Base-by-base conservation (phyloP, 2,329 filamentous ascomycete genomes). In the Apiospora kogelbergensis region DNA sequence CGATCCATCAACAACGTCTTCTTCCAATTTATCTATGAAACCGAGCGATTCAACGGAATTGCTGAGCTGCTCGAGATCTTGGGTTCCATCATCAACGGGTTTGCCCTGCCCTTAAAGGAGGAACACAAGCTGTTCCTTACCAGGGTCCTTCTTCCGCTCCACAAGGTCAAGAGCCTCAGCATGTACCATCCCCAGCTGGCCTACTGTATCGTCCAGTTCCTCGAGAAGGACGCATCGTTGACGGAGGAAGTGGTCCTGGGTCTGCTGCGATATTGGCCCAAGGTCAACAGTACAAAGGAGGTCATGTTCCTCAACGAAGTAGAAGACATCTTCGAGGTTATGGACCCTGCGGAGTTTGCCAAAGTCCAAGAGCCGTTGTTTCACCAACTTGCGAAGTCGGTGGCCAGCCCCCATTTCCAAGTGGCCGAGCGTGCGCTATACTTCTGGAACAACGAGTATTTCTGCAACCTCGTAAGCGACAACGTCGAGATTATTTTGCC, bases 361-460 rank as follows among this genome's bases (percentile, higher is more conserved):
- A 99, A 99, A 84, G 96, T 99, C 46, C 96, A 99, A 80, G 96
- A 98, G 78, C 95, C 96, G 65, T 84, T 99, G 46, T 99, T 99
- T 86, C 94, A 97, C 76, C 96, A 99, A 80, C 86, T 99, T 73
- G 95, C 96, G 73, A 99, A 98, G 81, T 98, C 96, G 2, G 96
- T 99, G 53, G 95, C 96, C 65, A 99, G 96, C 79, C 96, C 96
- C 65, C 96, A 99, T 81, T 99, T 99, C 84, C 96, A 99, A 85
- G 96, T 99, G 69, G 96, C 96, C 22, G 96, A 99, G 83, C 90
- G 96, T 73, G 96, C 96, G 6, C 87, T 99, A 37, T 99, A 99
- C 83, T 99, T 99, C 84, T 99, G 96, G 96, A 99, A 99, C 86
- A 99, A 99, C 78, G 96, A 99, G 81, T 99, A 99, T 81, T 99